Conservation (phyloP, 345 rosid species). For the Sisymbrium irio region DNA sequence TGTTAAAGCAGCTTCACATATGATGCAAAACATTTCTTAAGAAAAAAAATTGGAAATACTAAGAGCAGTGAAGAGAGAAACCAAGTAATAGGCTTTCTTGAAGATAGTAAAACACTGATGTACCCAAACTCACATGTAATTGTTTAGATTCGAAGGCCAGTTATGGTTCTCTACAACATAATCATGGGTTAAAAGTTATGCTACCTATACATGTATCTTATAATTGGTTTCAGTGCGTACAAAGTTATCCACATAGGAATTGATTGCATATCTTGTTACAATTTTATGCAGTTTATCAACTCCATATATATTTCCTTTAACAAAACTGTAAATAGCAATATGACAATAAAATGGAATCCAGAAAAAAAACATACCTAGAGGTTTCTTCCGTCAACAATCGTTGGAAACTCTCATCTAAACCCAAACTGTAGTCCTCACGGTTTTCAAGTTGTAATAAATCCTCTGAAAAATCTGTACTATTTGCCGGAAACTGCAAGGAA, state of each 20-base stretch:
- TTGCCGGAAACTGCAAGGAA: slow-evolving; percentile 81
- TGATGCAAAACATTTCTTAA: background rate
- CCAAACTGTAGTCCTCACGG: slow-evolving; percentile 52
- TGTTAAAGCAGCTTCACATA: slow-evolving; percentile 8
- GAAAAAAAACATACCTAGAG: slow-evolving; percentile 52
- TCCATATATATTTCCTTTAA: background rate
- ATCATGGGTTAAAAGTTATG: slow-evolving; percentile 6
- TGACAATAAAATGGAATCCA: slow-evolving; percentile 2
- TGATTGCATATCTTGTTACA: background rate
- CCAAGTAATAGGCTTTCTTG: background rate
- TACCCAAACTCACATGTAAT: slow-evolving; percentile 6
- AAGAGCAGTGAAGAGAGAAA: slow-evolving; percentile 15
- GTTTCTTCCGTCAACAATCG: slow-evolving; percentile 54
- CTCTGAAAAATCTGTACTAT: slow-evolving; percentile 47
- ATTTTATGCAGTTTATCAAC: background rate
- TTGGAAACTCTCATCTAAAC: slow-evolving; percentile 53
- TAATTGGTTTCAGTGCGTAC: slow-evolving; percentile 4
- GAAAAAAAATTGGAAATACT: background rate
- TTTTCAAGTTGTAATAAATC: slow-evolving; percentile 59
- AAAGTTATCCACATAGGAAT: slow-evolving; percentile 5
- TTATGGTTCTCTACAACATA: slow-evolving; percentile 10
- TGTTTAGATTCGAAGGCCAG: slow-evolving; percentile 3
- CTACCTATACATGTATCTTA: slow-evolving; percentile 9
- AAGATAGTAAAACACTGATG: background rate
- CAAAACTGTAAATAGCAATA: background rate